These are phyloP conservation scores for Aspergillus affinis DNA, from an alignment of 495 filamentous ascomycete species.

Conservation along the genomic window DNA sequence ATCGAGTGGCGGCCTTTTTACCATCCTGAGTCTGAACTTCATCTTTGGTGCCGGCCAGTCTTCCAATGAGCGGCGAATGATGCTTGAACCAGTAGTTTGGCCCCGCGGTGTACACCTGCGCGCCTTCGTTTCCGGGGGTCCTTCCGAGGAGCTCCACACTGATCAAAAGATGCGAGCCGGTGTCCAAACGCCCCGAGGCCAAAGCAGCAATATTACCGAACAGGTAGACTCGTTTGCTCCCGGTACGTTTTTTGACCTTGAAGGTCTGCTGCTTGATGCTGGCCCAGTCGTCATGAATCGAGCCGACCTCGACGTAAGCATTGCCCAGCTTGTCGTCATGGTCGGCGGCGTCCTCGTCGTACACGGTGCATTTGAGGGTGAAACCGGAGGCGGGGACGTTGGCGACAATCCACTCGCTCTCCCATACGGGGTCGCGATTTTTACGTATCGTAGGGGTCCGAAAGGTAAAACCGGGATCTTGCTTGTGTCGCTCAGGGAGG, in stretches of 20 bases:
- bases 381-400: slow-evolving; percentile 81
- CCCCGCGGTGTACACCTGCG: slow-evolving; percentile 74
- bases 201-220: slow-evolving; percentile 62
- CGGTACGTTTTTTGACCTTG: slow-evolving; percentile 77
- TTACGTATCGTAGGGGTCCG: slow-evolving; percentile 74
- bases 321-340: slow-evolving; percentile 88
- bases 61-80: slow-evolving; percentile 84
- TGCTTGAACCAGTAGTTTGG: slow-evolving; percentile 79
- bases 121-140: slow-evolving; percentile 68
- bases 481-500: slow-evolving; percentile 72
- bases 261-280: slow-evolving; percentile 64
- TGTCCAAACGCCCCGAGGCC: slow-evolving; percentile 52
- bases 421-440: slow-evolving; percentile 74
- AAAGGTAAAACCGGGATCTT: slow-evolving; percentile 68
- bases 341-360: slow-evolving; percentile 86
- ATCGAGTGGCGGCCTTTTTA: slow-evolving; percentile 57
- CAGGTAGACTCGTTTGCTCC: slow-evolving; percentile 80
- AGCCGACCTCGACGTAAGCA: slow-evolving; percentile 61
- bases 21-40: slow-evolving; percentile 45
- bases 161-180: slow-evolving; percentile 61
- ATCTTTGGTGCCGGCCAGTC: slow-evolving; percentile 75
- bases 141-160: slow-evolving; percentile 73
- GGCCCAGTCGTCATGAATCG: slow-evolving; percentile 62
- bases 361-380: slow-evolving; percentile 73
- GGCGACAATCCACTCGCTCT: slow-evolving; percentile 81